Percentiles rank a stretch among this genome's conserved stretches.
phyloP scores from a whole-genome alignment of 805 yeast species.

The Hyphopichia homilentoma region DNA sequence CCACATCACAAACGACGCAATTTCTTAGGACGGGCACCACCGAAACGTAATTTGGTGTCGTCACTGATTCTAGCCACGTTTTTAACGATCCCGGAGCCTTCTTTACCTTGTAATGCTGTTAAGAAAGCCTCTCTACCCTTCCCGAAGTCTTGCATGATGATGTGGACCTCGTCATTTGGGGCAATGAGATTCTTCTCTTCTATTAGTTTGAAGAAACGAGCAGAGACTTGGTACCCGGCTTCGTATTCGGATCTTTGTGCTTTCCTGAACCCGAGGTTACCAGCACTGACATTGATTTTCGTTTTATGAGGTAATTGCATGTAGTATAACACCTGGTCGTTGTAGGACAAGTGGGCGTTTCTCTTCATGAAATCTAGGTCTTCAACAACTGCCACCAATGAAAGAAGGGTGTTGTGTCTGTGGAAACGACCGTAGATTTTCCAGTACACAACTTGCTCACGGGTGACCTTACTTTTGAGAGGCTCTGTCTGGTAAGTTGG shows the following conservation, averaged over 20 bases:
- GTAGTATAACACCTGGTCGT: conserved; percentile 73
- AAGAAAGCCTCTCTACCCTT: conserved; percentile 86
- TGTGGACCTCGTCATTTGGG: conserved; percentile 58
- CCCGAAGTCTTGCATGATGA: conserved; percentile 78
- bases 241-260: conserved; percentile 91
- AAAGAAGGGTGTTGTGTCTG: conserved; percentile 77
- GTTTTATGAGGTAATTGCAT: conserved; percentile 77
- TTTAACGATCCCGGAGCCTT: conserved; percentile 69
- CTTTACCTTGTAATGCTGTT: conserved; percentile 83
- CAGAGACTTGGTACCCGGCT: conserved; percentile 82
- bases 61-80: conserved; percentile 71
- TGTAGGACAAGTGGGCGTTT: conserved; percentile 53
- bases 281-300: conserved; percentile 67
- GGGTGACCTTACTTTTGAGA: conserved; percentile 6
- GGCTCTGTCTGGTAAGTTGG: conserved; percentile 3
- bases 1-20: conserved; percentile 71
- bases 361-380: conserved; percentile 56
- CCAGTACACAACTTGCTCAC: conserved; percentile 52
- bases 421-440: conserved; percentile 74
- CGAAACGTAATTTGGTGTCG: conserved; percentile 78
- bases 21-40: conserved; percentile 87
- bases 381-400: conserved; percentile 68
- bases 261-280: conserved; percentile 84
- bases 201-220: conserved; percentile 68
- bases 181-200: conserved; percentile 56